Evolutionary conservation across 2,329 filamentous ascomycete species (phyloP).

Genomic region (Zymoseptoria pseudotritici): DNA sequence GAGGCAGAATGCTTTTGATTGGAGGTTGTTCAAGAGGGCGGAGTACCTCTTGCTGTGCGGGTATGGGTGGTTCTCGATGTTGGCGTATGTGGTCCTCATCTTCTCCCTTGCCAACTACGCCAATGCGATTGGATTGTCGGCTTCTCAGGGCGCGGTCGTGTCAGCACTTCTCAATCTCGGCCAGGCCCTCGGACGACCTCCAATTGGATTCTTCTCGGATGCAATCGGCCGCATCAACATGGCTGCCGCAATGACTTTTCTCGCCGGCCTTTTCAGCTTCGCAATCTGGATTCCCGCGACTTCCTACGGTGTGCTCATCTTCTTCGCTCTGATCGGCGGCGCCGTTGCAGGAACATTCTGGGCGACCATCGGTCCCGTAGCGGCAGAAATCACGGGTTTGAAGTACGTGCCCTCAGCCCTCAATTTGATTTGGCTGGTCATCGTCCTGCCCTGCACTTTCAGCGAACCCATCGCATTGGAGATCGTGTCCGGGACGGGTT

Average conservation of each 20-base stretch:
- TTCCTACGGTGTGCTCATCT: constrained; percentile 59
- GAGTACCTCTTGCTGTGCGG: constrained; percentile 59
- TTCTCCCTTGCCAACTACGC: constrained; percentile 72
- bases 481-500: constrained; percentile 43
- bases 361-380: constrained; percentile 57
- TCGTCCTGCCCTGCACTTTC: constrained; percentile 64
- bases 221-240: constrained; percentile 65
- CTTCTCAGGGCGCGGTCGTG: constrained; percentile 61
- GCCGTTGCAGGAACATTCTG: constrained; percentile 64
- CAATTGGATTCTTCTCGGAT: constrained; percentile 43
- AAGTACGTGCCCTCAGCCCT: constrained; percentile 60
- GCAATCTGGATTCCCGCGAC: constrained; percentile 67
- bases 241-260: constrained; percentile 52
- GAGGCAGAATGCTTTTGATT: constrained; percentile 60
- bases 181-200: constrained; percentile 60
- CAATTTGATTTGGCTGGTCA: constrained; percentile 63
- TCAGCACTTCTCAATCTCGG: constrained; percentile 65
- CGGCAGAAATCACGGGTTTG: constrained; percentile 66
- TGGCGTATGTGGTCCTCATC: constrained; percentile 69
- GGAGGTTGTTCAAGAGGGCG: constrained; percentile 50
- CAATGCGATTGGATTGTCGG: constrained; percentile 56
- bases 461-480: constrained; percentile 50
- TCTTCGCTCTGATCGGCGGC: constrained; percentile 62
- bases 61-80: constrained; percentile 64
- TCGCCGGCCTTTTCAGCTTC: constrained; percentile 58